These are phyloP conservation scores for Colletotrichum sp. DNA, from an alignment of 2,329 filamentous ascomycete species.

Conservation along the genomic window DNA sequence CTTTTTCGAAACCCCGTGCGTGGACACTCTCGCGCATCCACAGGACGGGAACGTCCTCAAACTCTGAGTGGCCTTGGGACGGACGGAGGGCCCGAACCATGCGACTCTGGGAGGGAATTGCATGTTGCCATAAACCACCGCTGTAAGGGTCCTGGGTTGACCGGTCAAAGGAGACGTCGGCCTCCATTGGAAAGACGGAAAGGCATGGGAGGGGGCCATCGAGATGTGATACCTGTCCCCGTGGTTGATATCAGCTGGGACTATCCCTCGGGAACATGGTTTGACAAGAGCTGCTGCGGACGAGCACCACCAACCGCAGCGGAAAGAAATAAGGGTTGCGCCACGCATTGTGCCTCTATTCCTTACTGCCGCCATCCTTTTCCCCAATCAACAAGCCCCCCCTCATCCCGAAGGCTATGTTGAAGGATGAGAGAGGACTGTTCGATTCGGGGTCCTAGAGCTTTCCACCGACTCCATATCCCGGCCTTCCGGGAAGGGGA, in stretches of 20 bases:
- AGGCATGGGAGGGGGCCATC: background rate
- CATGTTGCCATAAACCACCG: background rate
- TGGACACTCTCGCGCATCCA: background rate
- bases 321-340: background rate
- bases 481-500: conserved; percentile 12
- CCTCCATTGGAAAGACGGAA: background rate
- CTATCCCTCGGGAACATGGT: background rate
- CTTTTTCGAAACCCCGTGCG: background rate
- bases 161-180: background rate
- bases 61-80: background rate
- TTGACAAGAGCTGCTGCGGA: background rate
- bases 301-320: no score
- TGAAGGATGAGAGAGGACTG: background rate
- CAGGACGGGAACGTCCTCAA: conserved; percentile 1
- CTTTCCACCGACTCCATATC: background rate
- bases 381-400: background rate
- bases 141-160: background rate
- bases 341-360: background rate
- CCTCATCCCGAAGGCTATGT: conserved; percentile 11
- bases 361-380: background rate
- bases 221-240: background rate
- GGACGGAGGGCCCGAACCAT: conserved; percentile 14
- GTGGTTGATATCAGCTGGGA: background rate
- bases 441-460: background rate
- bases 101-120: background rate